Evolutionary conservation across 306 rosid genomes (phyloP).

Genomic region (Fragaria iinumae): DNA sequence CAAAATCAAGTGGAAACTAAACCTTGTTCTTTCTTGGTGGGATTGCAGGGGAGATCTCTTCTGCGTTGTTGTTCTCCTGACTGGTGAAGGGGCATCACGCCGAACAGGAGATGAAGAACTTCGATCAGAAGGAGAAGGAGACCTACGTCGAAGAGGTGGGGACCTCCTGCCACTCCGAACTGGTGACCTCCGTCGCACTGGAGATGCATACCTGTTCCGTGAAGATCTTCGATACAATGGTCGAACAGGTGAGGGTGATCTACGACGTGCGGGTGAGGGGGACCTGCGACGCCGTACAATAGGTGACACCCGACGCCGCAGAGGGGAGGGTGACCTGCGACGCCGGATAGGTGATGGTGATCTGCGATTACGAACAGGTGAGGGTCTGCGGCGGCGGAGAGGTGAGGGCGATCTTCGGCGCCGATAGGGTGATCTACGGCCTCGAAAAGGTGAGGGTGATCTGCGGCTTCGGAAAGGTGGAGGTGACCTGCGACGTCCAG

Average conservation of each 20-base stretch:
- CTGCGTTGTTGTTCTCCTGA: constrained; percentile 32
- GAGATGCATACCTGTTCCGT: constrained; percentile 44
- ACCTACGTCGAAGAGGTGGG: constrained; percentile 34
- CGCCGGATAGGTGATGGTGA: constrained; percentile 20
- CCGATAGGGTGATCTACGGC: constrained; percentile 20
- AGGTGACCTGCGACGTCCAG: constrained; percentile 25
- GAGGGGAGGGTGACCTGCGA: constrained; percentile 38
- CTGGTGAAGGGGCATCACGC: constrained; percentile 45
- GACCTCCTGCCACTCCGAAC: constrained; percentile 35
- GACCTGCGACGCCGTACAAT: constrained; percentile 46
- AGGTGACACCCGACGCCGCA: constrained; percentile 37
- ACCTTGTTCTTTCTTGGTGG: constrained; percentile 58
- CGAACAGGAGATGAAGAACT: constrained; percentile 52
- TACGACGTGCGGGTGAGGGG: constrained; percentile 43
- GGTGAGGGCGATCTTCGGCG: constrained; percentile 28
- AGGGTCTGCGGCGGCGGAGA: constrained; percentile 22
- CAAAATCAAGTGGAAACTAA: constrained; percentile 4
- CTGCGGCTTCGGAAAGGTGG: constrained; percentile 20
- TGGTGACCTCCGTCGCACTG: constrained; percentile 42
- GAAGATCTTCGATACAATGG: constrained; percentile 37
- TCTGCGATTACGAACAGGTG: constrained; percentile 6
- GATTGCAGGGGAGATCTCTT: constrained; percentile 47
- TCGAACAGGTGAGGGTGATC: constrained; percentile 55
- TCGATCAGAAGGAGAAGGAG: constrained; percentile 46
- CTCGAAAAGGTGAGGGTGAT: constrained; percentile 26